These are phyloP conservation scores for Calonectria pteridis DNA, from an alignment of 2,329 filamentous ascomycete species.

Conservation along the genomic window DNA sequence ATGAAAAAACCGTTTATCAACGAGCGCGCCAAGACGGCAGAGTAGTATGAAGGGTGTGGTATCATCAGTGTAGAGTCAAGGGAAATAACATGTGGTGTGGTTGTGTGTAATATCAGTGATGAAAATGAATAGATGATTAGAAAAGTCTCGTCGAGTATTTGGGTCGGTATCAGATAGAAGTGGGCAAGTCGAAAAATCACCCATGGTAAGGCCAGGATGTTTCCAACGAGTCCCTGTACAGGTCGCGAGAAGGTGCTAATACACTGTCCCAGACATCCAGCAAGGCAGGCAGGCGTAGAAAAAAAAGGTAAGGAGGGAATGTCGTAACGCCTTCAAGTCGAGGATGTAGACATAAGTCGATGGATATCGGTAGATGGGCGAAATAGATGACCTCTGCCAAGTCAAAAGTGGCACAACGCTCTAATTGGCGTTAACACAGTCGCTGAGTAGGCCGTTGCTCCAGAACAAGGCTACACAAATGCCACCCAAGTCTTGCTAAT, in stretches of 20 bases:
- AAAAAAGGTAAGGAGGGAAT: slow-evolving; percentile 18
- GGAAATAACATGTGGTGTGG: slow-evolving; percentile 28
- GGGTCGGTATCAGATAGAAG: slow-evolving; percentile 1
- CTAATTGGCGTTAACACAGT: background rate
- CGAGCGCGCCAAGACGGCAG: slow-evolving; percentile 30
- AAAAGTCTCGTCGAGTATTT: slow-evolving; percentile 20
- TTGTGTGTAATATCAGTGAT: slow-evolving; percentile 10
- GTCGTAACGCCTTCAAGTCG: slow-evolving; percentile 11
- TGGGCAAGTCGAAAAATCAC: background rate
- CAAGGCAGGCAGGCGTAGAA: slow-evolving; percentile 20
- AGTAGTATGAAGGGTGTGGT: slow-evolving; percentile 34
- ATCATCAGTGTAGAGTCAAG: slow-evolving; percentile 40
- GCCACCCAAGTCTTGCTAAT: slow-evolving; percentile 17
- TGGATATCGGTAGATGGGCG: background rate
- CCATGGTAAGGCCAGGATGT: background rate
- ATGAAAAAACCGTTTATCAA: slow-evolving; percentile 19
- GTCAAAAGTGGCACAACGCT: slow-evolving; percentile 1
- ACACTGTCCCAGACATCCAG: slow-evolving; percentile 18
- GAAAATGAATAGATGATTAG: slow-evolving; percentile 15
- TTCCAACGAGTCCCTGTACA: background rate
- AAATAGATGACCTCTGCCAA: slow-evolving; percentile 6
- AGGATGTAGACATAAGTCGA: slow-evolving; percentile 7
- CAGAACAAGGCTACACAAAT: slow-evolving; percentile 10
- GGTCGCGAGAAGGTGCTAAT: slow-evolving; percentile 5
- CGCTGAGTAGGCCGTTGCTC: slow-evolving; percentile 1